These are phyloP conservation scores for Eragrostis tef DNA, from an alignment of 202 grass and related monocot genomes.

Conservation along the genomic window DNA sequence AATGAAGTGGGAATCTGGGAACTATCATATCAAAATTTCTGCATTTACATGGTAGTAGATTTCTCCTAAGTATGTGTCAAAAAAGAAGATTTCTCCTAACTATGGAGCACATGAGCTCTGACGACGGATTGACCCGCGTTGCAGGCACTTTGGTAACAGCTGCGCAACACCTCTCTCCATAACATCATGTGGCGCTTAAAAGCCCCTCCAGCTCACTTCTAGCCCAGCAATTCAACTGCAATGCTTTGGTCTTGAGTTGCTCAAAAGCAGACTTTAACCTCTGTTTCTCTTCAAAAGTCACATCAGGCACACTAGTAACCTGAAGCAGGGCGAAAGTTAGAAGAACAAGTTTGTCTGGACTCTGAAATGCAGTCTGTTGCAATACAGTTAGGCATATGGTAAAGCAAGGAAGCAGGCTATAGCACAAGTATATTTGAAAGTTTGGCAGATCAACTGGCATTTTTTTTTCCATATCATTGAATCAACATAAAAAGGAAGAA, in stretches of 20 bases:
- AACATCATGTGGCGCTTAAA: conserved; percentile 39
- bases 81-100: background rate
- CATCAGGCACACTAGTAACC: conserved; percentile 46
- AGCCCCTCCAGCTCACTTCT: conserved; percentile 51
- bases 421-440: background rate
- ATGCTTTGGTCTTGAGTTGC: conserved; percentile 59
- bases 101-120: background rate
- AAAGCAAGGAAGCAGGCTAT: conserved; percentile 6
- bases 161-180: too few relatives aligned
- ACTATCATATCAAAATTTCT: conserved; percentile 24
- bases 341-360: background rate
- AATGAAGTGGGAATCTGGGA: background rate
- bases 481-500: conserved; percentile 20
- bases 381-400: conserved; percentile 23
- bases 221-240: conserved; percentile 57
- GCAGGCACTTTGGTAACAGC: too few relatives aligned
- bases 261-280: conserved; percentile 55
- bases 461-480: background rate
- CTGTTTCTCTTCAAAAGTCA: conserved; percentile 55
- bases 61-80: background rate
- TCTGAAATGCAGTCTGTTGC: background rate
- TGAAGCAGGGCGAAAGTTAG: conserved; percentile 41
- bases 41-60: conserved; percentile 33
- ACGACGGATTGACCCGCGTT: background rate
- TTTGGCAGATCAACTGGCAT: background rate